These are phyloP conservation scores for Melastoma malabathricum DNA, from an alignment of 345 rosid species.

Conservation along the genomic window DNA sequence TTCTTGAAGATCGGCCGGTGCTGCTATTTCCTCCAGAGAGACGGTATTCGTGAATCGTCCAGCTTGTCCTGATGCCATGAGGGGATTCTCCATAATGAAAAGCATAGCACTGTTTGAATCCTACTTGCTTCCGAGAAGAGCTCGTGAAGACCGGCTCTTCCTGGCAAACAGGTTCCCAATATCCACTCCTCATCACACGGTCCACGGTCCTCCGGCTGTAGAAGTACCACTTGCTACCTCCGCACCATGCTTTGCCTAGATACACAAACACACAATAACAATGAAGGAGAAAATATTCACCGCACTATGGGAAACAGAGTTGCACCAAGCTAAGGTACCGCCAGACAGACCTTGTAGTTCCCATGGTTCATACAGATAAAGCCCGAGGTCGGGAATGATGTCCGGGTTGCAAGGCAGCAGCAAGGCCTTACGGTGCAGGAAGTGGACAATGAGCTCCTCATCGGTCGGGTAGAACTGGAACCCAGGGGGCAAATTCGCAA, in stretches of 20 bases:
- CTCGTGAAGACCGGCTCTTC: slow-evolving; percentile 49
- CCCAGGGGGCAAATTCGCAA: slow-evolving; percentile 69
- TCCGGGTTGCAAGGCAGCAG: slow-evolving; percentile 88
- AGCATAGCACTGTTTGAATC: slow-evolving; percentile 42
- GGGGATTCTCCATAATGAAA: slow-evolving; percentile 56
- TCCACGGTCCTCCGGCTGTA: slow-evolving; percentile 60
- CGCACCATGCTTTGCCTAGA: slow-evolving; percentile 75
- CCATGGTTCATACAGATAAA: slow-evolving; percentile 88
- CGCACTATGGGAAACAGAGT: too few relatives aligned
- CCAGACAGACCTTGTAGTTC: slow-evolving; percentile 53
- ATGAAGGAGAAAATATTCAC: too few relatives aligned
- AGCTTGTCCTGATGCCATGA: slow-evolving; percentile 35
- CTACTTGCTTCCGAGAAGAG: slow-evolving; percentile 32
- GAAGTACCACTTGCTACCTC: slow-evolving; percentile 80
- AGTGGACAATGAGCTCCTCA: slow-evolving; percentile 88
- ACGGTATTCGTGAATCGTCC: slow-evolving; percentile 80
- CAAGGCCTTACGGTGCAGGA: slow-evolving; percentile 79
- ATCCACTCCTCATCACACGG: slow-evolving; percentile 51
- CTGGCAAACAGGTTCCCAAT: slow-evolving; percentile 60
- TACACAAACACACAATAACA: too few relatives aligned
- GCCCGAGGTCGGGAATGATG: slow-evolving; percentile 89
- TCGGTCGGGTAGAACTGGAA: slow-evolving; percentile 80
- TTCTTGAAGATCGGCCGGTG: slow-evolving; percentile 36
- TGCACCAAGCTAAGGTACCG: too few relatives aligned
- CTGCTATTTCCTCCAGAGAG: slow-evolving; percentile 24